Evolutionary conservation across 345 rosid genomes (phyloP), one percentile per base, ranked within the genome.

Genomic region (Eucalyptus regnans): DNA sequence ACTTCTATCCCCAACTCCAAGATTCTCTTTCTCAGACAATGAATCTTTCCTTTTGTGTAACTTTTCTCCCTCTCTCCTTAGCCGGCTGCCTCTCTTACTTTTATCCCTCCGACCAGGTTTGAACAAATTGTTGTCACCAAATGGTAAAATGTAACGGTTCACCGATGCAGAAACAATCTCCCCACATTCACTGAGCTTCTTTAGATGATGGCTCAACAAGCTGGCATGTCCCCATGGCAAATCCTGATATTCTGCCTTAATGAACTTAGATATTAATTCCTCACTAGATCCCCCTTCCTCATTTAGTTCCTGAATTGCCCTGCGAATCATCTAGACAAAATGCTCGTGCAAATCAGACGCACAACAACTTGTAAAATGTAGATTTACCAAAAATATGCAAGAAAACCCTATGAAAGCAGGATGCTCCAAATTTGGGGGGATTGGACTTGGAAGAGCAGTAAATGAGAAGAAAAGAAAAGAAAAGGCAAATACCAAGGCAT

Each of bases 221-320:
- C 90, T 93, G 87, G 41, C 81, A 84, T 93, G 93, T 87, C 92
- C 93, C 92, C 91, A 90, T 16, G 94, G 90, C 86, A 92, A 91
- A 88, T 88, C 88, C 88, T 90, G 86, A 44, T 93, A 91, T 83
- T 87, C 88, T 0, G 49, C 54, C 87, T 86, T 90, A 29, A 90
- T 90, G 54, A 89, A 92, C 80, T 90, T 88, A 23, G 91, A 91
- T 88, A 91, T 90, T 0, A 88, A 88, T 89, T 91, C 91, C 90
- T 93, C 88, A 60, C 64, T 80, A 18, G 92, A 90, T 20, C 93
- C 94, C 50, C 90, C 91, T 90, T 88, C 91, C 86, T 90, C 88
- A 87, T 90, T 90, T 90, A 93, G 86, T 50, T 92, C 89, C 86
- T 64, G 88, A 86, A 92, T 90, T 41, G 93, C 93, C 66, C 33